phyloP scores from a whole-genome alignment of 1,284 basidiomycete species.

The Ustilago hordei region DNA sequence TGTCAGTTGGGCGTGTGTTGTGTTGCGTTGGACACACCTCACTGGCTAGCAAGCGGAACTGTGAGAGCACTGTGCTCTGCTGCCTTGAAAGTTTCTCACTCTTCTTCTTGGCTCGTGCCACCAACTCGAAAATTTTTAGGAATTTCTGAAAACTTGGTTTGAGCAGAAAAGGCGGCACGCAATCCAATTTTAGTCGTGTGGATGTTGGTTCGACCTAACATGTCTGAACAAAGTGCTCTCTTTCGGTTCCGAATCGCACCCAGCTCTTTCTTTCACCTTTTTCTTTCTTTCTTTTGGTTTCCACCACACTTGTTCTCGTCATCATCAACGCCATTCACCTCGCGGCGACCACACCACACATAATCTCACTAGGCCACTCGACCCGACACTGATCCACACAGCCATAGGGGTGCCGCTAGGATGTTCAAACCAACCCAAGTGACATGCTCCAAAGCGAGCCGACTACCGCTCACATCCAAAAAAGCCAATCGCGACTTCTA shows the following conservation, averaged over 20 bases:
- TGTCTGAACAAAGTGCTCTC: no score
- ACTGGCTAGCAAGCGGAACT: not conserved
- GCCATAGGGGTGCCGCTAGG: not conserved
- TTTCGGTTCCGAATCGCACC: slow-evolving; percentile 33
- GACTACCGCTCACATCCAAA: slow-evolving; percentile 67
- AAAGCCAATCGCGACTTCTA: slow-evolving; percentile 69
- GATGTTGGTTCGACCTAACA: not conserved
- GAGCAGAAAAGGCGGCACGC: not conserved
- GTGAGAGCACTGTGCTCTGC: not conserved
- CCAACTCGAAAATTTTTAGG: slow-evolving; percentile 5
- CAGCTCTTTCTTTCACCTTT: slow-evolving; percentile 10
- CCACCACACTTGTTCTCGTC: slow-evolving; percentile 9
- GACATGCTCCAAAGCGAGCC: slow-evolving; percentile 63
- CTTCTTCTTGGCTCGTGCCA: slow-evolving; percentile 15
- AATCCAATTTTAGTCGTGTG: not conserved
- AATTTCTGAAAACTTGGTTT: slow-evolving; percentile 7
- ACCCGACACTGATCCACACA: no score
- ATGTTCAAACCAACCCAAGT: slow-evolving; percentile 62
- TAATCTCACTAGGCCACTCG: no score
- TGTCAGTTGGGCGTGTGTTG: slow-evolving; percentile 11
- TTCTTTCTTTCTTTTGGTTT: slow-evolving; percentile 19
- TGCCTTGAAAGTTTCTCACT: not conserved
- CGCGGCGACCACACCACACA: not conserved
- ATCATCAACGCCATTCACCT: not conserved
- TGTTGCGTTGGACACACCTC: not conserved